Evolutionary conservation across 495 filamentous ascomycete species (phyloP).

Genomic region (Podospora pseudopauciseta): DNA sequence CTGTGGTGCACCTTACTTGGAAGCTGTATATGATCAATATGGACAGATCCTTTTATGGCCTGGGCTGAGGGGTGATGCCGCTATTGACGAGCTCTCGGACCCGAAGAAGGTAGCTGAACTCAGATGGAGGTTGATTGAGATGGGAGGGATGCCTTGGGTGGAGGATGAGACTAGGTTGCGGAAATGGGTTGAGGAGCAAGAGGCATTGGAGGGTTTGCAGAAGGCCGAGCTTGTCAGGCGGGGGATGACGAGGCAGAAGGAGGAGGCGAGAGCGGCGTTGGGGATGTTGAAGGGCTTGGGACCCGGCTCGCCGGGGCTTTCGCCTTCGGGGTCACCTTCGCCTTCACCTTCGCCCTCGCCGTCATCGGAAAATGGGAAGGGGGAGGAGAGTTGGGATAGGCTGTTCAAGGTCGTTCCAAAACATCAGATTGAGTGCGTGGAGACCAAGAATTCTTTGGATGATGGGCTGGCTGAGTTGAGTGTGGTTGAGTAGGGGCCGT

Average conservation of each 20-base stretch:
- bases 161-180: background rate
- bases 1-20: slow-evolving; percentile 26
- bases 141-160: slow-evolving; percentile 25
- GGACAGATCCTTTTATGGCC: slow-evolving; percentile 32
- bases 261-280: background rate
- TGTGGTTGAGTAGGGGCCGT: background rate
- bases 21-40: slow-evolving; percentile 36
- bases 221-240: slow-evolving; percentile 12
- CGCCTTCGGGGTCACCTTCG: background rate
- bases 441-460: slow-evolving; percentile 18
- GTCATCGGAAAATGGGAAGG: background rate
- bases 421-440: slow-evolving; percentile 2
- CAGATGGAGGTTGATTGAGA: slow-evolving; percentile 26
- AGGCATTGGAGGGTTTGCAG: background rate
- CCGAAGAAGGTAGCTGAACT: slow-evolving; percentile 30
- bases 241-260: background rate
- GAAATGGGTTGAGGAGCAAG: background rate
- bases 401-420: background rate
- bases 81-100: slow-evolving; percentile 27
- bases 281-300: background rate
- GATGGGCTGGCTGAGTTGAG: slow-evolving; percentile 2
- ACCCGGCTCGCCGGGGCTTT: background rate
- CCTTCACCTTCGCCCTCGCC: background rate
- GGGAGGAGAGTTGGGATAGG: background rate
- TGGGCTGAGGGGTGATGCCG: slow-evolving; percentile 31